Evolutionary conservation across 345 rosid species (phyloP).

Genomic region (Aurinia saxatilis): DNA sequence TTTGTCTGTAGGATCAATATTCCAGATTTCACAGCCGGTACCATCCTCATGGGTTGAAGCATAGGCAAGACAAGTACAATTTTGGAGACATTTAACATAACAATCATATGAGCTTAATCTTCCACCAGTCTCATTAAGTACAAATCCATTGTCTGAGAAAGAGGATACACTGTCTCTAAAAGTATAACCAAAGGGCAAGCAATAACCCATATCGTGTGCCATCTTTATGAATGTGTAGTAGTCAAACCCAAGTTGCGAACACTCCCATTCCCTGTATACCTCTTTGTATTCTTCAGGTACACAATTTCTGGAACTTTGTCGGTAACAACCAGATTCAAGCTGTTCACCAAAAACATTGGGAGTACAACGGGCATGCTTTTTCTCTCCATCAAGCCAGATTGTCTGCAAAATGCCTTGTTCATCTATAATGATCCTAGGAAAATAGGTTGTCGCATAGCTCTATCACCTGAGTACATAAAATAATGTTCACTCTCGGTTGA

Average conservation of each 20-base stretch:
- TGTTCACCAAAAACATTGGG: not conserved
- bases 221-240: no score
- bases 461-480: no score
- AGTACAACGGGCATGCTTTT: not conserved
- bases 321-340: not conserved
- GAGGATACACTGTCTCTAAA: not conserved
- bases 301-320: not conserved
- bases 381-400: not conserved
- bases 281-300: not conserved
- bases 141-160: conserved; percentile 6
- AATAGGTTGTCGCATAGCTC: not conserved
- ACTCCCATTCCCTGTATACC: no score
- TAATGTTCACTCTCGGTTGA: conserved; percentile 24
- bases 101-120: conserved; percentile 25
- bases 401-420: conserved; percentile 4
- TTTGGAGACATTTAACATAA: conserved; percentile 17
- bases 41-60: conserved; percentile 27
- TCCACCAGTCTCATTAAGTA: conserved; percentile 14
- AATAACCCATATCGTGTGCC: not conserved
- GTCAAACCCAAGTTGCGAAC: no score
- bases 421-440: conserved; percentile 1
- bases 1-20: not conserved
- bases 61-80: conserved; percentile 39
- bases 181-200: not conserved
- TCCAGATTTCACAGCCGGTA: conserved; percentile 40